Base-by-base conservation (phyloP, 2,329 filamentous ascomycete genomes). In the Cladophialophora immunda region DNA sequence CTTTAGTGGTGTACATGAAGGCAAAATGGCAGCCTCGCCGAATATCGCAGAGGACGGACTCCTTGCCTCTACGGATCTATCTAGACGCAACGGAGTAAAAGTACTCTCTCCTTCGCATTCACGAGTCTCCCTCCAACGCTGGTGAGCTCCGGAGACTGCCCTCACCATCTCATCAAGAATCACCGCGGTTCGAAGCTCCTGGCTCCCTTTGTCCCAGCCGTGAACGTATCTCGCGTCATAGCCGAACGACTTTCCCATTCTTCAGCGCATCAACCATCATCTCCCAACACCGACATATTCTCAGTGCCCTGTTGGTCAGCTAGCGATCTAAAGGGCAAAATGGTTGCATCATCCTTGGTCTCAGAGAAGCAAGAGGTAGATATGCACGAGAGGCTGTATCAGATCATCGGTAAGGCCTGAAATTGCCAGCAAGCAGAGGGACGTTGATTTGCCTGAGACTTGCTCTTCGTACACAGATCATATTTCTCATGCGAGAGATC, bases 341-440 rank as follows among this genome's bases (percentile, higher is more conserved):
- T 9, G 9, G 9, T 4, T 32, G 30, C 30, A 32, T 32, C 30
- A 32, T 32, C 30, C 9, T 32, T 32, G 27, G n/a, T n/a, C n/a
- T n/a, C n/a, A n/a, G n/a, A n/a, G n/a, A n/a, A n/a, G n/a, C n/a
- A n/a, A n/a, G n/a, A n/a, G n/a, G n/a, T n/a, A n/a, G n/a, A n/a
- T n/a, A n/a, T n/a, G n/a, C n/a, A n/a, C n/a, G 54, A 56, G 30
- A 32, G n/a, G 54, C 54, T 36, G 19, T 56, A n/a, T 22, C 3
- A 36, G 22, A n/a, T n/a, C 19, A 32, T 36, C 9, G 17, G n/a
- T 6, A 56, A 4, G 30, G 30, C 29, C 30, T 56, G 30, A 7
- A 38, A 22, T 6, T 36, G 30, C 30, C 30, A 56, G 30, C 15
- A 19, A n/a, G 8, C 17, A 19, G 6, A 8, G n/a, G 0, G 8